Conservation (phyloP, 2,329 filamentous ascomycete genomes). For the Colletotrichum liaoningense region DNA sequence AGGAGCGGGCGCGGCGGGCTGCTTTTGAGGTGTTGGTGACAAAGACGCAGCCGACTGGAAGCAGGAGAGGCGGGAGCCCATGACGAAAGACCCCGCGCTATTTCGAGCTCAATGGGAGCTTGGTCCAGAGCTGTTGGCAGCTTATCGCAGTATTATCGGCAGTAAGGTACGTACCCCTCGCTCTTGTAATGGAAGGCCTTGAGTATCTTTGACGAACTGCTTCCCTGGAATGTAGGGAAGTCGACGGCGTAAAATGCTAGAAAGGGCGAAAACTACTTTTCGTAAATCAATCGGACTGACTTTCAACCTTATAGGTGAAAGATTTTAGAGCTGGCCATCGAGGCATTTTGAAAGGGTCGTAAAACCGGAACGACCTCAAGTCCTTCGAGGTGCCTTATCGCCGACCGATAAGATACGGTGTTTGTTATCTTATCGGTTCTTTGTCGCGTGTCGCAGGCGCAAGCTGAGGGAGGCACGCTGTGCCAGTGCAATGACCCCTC, state of each 20-base stretch:
- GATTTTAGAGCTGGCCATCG: background rate
- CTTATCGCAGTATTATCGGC: too few relatives aligned
- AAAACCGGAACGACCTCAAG: too few relatives aligned
- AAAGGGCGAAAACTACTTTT: too few relatives aligned
- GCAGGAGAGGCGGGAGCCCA: constrained; percentile 13
- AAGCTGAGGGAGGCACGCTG: background rate
- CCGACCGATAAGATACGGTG: background rate
- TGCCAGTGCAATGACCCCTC: constrained; percentile 20
- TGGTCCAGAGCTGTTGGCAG: background rate
- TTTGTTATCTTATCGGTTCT: constrained; percentile 31
- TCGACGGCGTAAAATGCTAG: too few relatives aligned
- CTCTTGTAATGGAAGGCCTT: too few relatives aligned
- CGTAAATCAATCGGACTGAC: too few relatives aligned
- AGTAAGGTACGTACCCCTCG: too few relatives aligned
- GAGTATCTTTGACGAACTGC: too few relatives aligned
- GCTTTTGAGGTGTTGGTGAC: constrained; percentile 3
- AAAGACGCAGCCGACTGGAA: background rate
- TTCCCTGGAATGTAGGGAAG: too few relatives aligned
- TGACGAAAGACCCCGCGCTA: constrained; percentile 33
- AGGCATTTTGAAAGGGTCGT: background rate
- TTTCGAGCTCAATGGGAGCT: background rate
- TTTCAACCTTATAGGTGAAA: too few relatives aligned
- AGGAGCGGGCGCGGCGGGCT: background rate
- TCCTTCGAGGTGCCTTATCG: background rate
- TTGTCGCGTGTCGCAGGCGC: constrained; percentile 11